Conservation (phyloP, 768 basidiomycete genomes). For the Neoboletus magnificus region DNA sequence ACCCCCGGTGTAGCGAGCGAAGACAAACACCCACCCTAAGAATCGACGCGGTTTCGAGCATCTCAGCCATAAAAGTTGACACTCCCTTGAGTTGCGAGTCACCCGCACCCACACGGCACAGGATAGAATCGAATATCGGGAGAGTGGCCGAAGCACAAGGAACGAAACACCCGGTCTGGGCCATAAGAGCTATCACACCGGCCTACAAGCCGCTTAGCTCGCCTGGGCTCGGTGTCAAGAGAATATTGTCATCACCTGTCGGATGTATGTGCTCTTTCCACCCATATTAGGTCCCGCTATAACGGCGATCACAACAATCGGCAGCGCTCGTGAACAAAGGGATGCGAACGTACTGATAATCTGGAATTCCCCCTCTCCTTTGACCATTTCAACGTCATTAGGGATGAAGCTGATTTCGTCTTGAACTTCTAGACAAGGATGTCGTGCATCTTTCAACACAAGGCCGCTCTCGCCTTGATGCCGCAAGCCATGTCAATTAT, state of each 20-base stretch:
- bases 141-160: conserved; percentile 83
- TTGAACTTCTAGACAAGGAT: conserved; percentile 95
- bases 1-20: background rate
- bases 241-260: conserved; percentile 52
- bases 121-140: conserved; percentile 92
- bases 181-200: conserved; percentile 96
- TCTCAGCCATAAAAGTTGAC: conserved; percentile 99
- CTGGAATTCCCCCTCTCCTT: conserved; percentile 90
- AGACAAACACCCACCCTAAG: conserved; percentile 57
- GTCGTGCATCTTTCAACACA: conserved; percentile 79
- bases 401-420: conserved; percentile 94
- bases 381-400: conserved; percentile 93
- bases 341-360: conserved; percentile 72
- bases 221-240: background rate
- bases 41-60: conserved; percentile 97
- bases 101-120: conserved; percentile 95
- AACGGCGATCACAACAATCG: conserved; percentile 4
- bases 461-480: conserved; percentile 72
- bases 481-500: background rate
- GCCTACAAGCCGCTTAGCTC: conserved; percentile 44
- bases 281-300: conserved; percentile 98
- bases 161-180: conserved; percentile 93
- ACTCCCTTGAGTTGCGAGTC: conserved; percentile 98
- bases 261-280: conserved; percentile 96
- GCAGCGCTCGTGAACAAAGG: background rate